Percentiles rank a stretch among this genome's conserved stretches.
phyloP scores from a whole-genome alignment of 2,329 filamentous ascomycete species.

The Alternaria ethzedia region DNA sequence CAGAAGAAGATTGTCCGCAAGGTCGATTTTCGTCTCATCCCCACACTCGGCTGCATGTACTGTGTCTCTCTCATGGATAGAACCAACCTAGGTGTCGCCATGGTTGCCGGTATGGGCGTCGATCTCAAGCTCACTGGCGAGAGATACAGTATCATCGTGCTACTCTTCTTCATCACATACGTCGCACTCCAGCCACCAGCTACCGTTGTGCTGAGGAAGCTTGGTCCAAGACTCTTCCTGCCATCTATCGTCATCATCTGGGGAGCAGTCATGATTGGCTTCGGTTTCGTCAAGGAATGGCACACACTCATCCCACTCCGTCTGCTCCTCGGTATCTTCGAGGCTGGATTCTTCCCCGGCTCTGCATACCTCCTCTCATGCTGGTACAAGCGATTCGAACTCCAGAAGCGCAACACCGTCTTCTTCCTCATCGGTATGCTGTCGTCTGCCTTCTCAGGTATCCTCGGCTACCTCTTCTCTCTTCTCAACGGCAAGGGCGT shows the following conservation, averaged over 20 bases:
- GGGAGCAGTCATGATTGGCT: conserved; percentile 32
- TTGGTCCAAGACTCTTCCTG: conserved; percentile 31
- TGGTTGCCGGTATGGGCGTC: conserved; percentile 38
- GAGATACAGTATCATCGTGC: conserved; percentile 28
- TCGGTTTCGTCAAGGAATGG: conserved; percentile 35
- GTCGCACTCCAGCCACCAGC: conserved; percentile 31
- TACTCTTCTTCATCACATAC: conserved; percentile 37
- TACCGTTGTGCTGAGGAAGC: conserved; percentile 29
- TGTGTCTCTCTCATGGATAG: conserved; percentile 49
- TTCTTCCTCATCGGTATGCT: conserved; percentile 54
- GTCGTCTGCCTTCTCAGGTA: conserved; percentile 33
- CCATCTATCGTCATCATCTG: conserved; percentile 28
- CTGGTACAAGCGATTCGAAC: conserved; percentile 65
- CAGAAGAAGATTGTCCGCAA: conserved; percentile 34
- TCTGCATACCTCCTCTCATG: conserved; percentile 61
- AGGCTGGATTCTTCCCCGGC: conserved; percentile 39
- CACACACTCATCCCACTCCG: conserved; percentile 29
- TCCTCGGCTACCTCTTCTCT: conserved; percentile 47
- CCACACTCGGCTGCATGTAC: conserved; percentile 50
- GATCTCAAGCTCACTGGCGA: conserved; percentile 39
- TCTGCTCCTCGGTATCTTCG: conserved; percentile 31
- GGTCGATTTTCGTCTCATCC: conserved; percentile 49
- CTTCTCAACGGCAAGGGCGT: conserved; percentile 56
- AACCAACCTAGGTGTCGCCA: conserved; percentile 48
- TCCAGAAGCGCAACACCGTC: conserved; percentile 62